Evolutionary conservation across 345 rosid species (phyloP), one percentile per base, ranked within the genome.

Genomic region (Pugionium cornutum): DNA sequence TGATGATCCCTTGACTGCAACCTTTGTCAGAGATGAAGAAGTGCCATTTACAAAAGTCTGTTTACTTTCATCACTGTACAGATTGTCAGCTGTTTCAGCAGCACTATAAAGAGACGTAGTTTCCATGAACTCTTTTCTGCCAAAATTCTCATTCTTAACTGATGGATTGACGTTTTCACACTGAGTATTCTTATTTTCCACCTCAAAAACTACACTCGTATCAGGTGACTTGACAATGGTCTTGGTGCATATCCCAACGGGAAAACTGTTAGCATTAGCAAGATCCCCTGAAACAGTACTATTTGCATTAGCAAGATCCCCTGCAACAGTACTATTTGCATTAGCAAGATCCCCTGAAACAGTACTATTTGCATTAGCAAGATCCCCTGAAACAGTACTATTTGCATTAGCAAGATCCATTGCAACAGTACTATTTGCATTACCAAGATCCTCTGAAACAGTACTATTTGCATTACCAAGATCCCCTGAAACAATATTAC

Each of bases 131-230:
- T 46, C 74, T 75, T 78, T 81, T 6, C 25, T 58, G 53, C 35
- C 63, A 77, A 27, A 68, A 68, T 68, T 66, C 62, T 74, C 73
- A 61, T 63, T 60, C 64, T 75, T 74, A 58, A 54, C 72, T 8
- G 66, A 45, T 43, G 73, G 43, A 64, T 42, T 43, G 27, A 28
- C 62, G 63, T 53, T 42, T 53, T 61, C 73, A 69, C 67, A 56
- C 43, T 37, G 45, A 70, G 68, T 60, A 74, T 51, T 74, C 54
- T 43, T 35, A 51, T 33, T 40, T 62, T 37, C 18, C 18, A 18
- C 18, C 18, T 18, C 18, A 18, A 18, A 18, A 18, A 18, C 18
- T 18, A 18, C 74, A 67, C 37, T 45, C 64, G 57, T 58, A 48
- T 67, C 81, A 58, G 64, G 66, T 40, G 73, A 43, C 39, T 75